Evolutionary conservation across 106 monocot genomes (phyloP), one percentile per base, ranked within the genome.

Genomic region (Acorus gramineus): DNA sequence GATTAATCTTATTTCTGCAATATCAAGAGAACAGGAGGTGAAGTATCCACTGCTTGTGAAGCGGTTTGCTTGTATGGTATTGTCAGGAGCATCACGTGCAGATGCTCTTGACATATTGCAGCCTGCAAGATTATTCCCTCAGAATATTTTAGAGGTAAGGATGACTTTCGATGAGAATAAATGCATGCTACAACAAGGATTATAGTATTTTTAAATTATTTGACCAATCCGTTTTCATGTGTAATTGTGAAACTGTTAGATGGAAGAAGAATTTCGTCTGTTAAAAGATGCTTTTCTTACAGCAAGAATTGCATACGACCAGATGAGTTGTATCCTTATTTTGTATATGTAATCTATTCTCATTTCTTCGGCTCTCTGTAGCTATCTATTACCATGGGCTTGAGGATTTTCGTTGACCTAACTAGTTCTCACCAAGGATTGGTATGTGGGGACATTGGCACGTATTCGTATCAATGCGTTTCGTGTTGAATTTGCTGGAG

Each of bases 401-500:
- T 47, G 28, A 11, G 10, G 4, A 4, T 56, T 74, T 66, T 88
- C 83, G 73, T 86, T 93, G 63, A 93, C 75, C 55, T 56, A 7
- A 56, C 10, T 68, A 96, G 90, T 87, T 78, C 87, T 95, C 13
- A 95, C 80, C 52, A 85, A 81, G 78, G 45, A 82, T 11, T 95
- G 95, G 95, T 95, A 87, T 62, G 52, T 79, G 46, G 80, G 78
- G 70, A 69, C 87, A 59, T 55, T 95, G 44, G 90, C 95, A 62
- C 75, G 90, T 14, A 85, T 95, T 71, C 84, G 80, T 54, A 87
- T 95, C 68, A 95, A 95, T 78, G 76, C 87, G 42, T 95, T 95
- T 50, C 84, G 90, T 5, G 63, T 95, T 66, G 95, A 95, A 77
- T 64, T 90, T 55, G 71, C 74, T 64, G 79, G 68, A 77, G 62